phyloP scores from a whole-genome alignment of 495 filamentous ascomycete genomes.

The Aspergillus funiculosus region DNA sequence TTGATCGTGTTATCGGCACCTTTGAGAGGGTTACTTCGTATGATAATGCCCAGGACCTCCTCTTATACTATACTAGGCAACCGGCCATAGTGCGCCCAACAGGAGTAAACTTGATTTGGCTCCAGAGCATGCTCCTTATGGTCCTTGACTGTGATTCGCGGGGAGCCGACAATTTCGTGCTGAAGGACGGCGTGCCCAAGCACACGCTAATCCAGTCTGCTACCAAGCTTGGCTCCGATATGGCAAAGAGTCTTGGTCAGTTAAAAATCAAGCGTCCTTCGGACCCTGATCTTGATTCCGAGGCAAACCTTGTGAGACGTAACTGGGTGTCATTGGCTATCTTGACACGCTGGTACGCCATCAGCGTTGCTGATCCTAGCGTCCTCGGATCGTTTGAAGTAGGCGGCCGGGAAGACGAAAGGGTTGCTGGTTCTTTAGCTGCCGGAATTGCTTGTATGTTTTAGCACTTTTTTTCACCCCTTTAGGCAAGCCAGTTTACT shows the following conservation, averaged over 20 bases:
- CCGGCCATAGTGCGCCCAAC: slow-evolving; percentile 34
- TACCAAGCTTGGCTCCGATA: slow-evolving; percentile 36
- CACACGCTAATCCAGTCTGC: slow-evolving; percentile 38
- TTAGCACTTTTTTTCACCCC: not conserved
- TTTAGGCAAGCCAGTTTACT: slow-evolving; percentile 12
- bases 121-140: slow-evolving; percentile 42
- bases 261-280: slow-evolving; percentile 30
- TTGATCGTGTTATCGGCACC: slow-evolving; percentile 30
- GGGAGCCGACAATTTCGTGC: slow-evolving; percentile 41
- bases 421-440: slow-evolving; percentile 57
- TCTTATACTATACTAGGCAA: slow-evolving; percentile 51
- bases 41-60: slow-evolving; percentile 41
- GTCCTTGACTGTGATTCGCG: slow-evolving; percentile 42
- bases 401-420: slow-evolving; percentile 54
- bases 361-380: slow-evolving; percentile 59
- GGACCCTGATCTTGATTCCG: slow-evolving; percentile 57
- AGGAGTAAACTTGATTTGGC: slow-evolving; percentile 37
- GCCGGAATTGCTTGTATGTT: slow-evolving; percentile 67
- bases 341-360: slow-evolving; percentile 70
- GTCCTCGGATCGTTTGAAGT: slow-evolving; percentile 48
- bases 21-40: slow-evolving; percentile 41
- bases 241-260: slow-evolving; percentile 40
- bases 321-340: slow-evolving; percentile 71
- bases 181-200: slow-evolving; percentile 41
- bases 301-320: slow-evolving; percentile 62